A percentile compares a stretch with the other conserved stretches of the same genome.
These are phyloP conservation scores for Russula lepida DNA, from an alignment of 768 basidiomycete species.

Conservation along the genomic window DNA sequence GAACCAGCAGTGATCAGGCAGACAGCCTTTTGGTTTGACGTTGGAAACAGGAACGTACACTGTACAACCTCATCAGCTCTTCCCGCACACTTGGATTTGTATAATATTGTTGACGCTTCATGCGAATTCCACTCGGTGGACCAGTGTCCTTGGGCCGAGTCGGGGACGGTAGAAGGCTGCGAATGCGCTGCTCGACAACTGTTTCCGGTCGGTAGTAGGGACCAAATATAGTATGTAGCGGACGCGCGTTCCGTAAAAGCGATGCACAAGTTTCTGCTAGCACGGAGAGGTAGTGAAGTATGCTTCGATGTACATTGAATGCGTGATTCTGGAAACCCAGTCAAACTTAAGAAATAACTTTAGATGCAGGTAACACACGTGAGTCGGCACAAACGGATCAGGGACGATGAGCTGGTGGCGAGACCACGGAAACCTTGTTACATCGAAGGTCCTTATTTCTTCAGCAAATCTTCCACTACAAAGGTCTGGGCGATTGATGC, in stretches of 20 bases:
- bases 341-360: not conserved
- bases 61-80: conserved; percentile 7
- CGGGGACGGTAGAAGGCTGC: not conserved
- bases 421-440: conserved; percentile 9
- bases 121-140: not conserved
- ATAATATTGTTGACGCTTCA: not conserved
- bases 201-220: conserved; percentile 9
- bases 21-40: not conserved
- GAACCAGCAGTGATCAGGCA: not conserved
- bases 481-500: conserved; percentile 2
- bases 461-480: not conserved
- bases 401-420: conserved; percentile 19
- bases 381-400: conserved; percentile 17
- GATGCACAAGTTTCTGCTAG: conserved; percentile 10
- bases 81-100: not conserved
- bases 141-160: not conserved
- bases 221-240: conserved; percentile 14
- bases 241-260: conserved; percentile 1
- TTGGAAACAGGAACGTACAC: not conserved
- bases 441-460: conserved; percentile 6
- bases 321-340: conserved; percentile 15
- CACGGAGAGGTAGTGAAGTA: conserved; percentile 10
- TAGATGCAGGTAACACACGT: not conserved
- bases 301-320: conserved; percentile 15
- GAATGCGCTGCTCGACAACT: not conserved